Evolutionary conservation across 2,329 filamentous ascomycete genomes (phyloP).

Genomic region (Nectriaceae sp.): DNA sequence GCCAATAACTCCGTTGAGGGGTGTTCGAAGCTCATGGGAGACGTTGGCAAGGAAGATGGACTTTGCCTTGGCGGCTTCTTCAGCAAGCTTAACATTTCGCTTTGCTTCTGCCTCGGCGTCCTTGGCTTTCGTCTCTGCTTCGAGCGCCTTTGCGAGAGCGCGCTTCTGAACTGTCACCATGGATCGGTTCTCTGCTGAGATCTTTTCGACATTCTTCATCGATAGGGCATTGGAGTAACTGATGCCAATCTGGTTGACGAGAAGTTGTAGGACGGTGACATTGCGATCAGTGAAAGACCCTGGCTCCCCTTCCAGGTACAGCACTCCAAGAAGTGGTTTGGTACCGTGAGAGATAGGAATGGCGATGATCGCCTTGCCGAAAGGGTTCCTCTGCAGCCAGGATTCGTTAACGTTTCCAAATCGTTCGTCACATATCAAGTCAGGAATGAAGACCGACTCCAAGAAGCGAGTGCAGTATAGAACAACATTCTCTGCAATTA

Average conservation of each 20-base stretch:
- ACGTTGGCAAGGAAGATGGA: slow-evolving; percentile 80
- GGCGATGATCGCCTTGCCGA: slow-evolving; percentile 76
- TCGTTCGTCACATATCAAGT: slow-evolving; percentile 73
- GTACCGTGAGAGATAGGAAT: slow-evolving; percentile 76
- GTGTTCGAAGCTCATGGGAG: slow-evolving; percentile 78
- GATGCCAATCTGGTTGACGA: slow-evolving; percentile 78
- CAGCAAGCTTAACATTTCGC: slow-evolving; percentile 77
- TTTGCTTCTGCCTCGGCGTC: slow-evolving; percentile 75
- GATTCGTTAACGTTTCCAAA: slow-evolving; percentile 73
- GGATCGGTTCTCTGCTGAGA: slow-evolving; percentile 74
- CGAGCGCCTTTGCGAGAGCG: slow-evolving; percentile 69
- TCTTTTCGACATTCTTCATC: slow-evolving; percentile 73
- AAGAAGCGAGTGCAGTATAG: slow-evolving; percentile 76
- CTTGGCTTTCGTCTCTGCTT: slow-evolving; percentile 76
- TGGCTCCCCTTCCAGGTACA: slow-evolving; percentile 75
- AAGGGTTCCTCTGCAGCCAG: slow-evolving; percentile 68
- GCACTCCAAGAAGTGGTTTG: slow-evolving; percentile 69
- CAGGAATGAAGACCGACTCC: slow-evolving; percentile 73
- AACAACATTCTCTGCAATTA: slow-evolving; percentile 76
- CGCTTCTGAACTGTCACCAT: slow-evolving; percentile 79
- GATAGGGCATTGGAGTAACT: slow-evolving; percentile 69
- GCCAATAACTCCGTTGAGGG: slow-evolving; percentile 85
- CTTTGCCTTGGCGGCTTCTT: slow-evolving; percentile 82
- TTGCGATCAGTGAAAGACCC: slow-evolving; percentile 78
- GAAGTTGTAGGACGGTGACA: slow-evolving; percentile 64